phyloP scores from a whole-genome alignment of 2,329 filamentous ascomycete genomes.

The Aspergillus costaricaensis region DNA sequence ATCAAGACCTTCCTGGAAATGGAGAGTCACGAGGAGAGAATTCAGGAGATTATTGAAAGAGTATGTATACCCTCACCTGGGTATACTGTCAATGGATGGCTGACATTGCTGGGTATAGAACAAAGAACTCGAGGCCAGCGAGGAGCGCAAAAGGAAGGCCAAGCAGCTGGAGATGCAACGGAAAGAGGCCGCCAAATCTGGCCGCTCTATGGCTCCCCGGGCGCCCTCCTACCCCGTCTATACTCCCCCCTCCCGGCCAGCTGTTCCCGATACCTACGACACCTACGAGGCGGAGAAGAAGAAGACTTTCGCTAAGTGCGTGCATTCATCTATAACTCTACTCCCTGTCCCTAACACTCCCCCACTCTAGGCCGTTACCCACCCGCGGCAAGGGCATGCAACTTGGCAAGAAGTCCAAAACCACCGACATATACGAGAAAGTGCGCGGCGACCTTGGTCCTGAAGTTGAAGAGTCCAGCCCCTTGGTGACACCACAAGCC shows the following conservation, averaged over 20 bases:
- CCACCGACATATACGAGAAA: constrained; percentile 94
- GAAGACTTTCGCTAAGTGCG: constrained; percentile 79
- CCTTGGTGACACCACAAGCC: constrained; percentile 65
- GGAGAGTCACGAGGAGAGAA: constrained; percentile 98
- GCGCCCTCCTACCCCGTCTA: constrained; percentile 87
- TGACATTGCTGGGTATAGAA: constrained; percentile 60
- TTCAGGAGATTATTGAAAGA: constrained; percentile 94
- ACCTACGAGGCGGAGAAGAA: constrained; percentile 97
- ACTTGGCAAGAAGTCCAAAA: constrained; percentile 97
- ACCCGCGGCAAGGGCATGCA: constrained; percentile 98
- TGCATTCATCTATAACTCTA: constrained; percentile 6
- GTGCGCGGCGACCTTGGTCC: constrained; percentile 89
- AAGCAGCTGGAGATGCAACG: constrained; percentile 99
- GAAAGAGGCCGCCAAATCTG: constrained; percentile 85
- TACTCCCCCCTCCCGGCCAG: constrained; percentile 73
- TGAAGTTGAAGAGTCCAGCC: constrained; percentile 72
- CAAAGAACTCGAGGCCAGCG: constrained; percentile 96
- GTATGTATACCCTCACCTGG: constrained; percentile 51
- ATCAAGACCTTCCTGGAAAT: constrained; percentile 99
- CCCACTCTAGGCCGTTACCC: constrained; percentile 55
- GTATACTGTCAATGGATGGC: constrained; percentile 10
- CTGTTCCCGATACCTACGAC: constrained; percentile 81
- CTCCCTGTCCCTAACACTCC: constrained; percentile 27
- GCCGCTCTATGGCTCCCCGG: constrained; percentile 67
- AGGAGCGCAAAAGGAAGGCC: constrained; percentile 97